These are phyloP conservation scores for Backusella circina DNA, from an alignment of 192 early-diverging fungal species.

Conservation along the genomic window DNA sequence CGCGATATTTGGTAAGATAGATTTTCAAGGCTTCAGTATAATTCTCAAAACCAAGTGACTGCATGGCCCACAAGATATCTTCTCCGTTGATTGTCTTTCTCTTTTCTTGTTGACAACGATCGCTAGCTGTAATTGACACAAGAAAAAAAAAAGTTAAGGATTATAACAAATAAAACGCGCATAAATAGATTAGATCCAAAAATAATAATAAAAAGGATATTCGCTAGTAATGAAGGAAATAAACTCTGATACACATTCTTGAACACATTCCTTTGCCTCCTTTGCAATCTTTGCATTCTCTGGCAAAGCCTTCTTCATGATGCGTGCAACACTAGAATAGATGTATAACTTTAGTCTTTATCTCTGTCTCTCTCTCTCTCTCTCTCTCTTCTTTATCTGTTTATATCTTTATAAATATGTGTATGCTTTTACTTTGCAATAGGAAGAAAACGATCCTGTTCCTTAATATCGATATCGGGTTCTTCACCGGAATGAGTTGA, in stretches of 20 bases:
- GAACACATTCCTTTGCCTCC: constrained; percentile 94
- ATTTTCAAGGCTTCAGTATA: constrained; percentile 88
- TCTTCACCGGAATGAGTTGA: constrained; percentile 56
- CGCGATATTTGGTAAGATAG: constrained; percentile 87
- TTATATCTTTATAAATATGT: background rate
- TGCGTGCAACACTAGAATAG: constrained; percentile 70
- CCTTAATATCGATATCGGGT: constrained; percentile 73
- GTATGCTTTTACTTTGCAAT: constrained; percentile 84
- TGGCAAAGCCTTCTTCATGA: constrained; percentile 96
- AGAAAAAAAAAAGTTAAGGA: constrained; percentile 19
- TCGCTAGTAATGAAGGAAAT: constrained; percentile 98
- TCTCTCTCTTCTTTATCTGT: background rate
- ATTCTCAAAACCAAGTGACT: constrained; percentile 96
- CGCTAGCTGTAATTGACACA: constrained; percentile 66
- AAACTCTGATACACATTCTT: constrained; percentile 98
- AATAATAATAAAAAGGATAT: constrained; percentile 47
- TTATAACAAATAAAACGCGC: background rate
- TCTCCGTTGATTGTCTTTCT: constrained; percentile 98
- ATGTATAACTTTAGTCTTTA: background rate
- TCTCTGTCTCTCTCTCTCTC: background rate
- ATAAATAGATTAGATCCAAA: background rate
- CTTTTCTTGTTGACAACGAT: constrained; percentile 92
- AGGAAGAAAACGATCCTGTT: constrained; percentile 95
- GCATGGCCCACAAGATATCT: constrained; percentile 97
- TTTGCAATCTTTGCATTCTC: constrained; percentile 98